Conservation (phyloP, 192 early-diverging fungal species). For the Spizellomyces sp. region DNA sequence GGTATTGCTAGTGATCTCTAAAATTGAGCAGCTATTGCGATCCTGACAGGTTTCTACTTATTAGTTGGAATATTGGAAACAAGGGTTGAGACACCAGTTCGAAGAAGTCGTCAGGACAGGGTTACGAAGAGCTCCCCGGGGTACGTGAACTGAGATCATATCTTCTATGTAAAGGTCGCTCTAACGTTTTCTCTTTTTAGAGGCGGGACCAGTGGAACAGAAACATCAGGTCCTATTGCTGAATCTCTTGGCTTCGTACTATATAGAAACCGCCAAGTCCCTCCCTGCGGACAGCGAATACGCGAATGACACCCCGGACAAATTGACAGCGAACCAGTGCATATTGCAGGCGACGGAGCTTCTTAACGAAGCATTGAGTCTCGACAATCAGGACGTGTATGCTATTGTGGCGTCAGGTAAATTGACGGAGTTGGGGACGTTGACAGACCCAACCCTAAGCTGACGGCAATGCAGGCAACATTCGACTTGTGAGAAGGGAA, state of each 20-base stretch:
- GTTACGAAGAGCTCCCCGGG: conserved; percentile 9
- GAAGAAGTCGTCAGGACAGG: conserved; percentile 25
- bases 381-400: conserved; percentile 67
- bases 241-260: conserved; percentile 71
- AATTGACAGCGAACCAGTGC: conserved; percentile 40
- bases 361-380: conserved; percentile 74
- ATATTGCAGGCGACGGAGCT: conserved; percentile 72
- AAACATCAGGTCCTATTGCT: conserved; percentile 60
- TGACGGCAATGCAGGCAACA: conserved; percentile 43
- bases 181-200: background rate
- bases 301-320: background rate
- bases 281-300: conserved; percentile 1
- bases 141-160: background rate
- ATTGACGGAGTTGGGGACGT: background rate
- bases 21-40: conserved; percentile 4
- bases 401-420: conserved; percentile 76
- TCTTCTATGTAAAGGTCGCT: no score
- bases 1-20: conserved; percentile 34
- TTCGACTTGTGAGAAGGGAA: conserved; percentile 56
- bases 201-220: conserved; percentile 2
- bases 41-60: conserved; percentile 3
- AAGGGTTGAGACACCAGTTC: conserved; percentile 37
- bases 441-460: no score
- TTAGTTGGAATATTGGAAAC: conserved; percentile 74
- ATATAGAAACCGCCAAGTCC: conserved; percentile 68